Evolutionary conservation across 257 asterid species (phyloP).

Genomic region (Nicotiana noctiflora): DNA sequence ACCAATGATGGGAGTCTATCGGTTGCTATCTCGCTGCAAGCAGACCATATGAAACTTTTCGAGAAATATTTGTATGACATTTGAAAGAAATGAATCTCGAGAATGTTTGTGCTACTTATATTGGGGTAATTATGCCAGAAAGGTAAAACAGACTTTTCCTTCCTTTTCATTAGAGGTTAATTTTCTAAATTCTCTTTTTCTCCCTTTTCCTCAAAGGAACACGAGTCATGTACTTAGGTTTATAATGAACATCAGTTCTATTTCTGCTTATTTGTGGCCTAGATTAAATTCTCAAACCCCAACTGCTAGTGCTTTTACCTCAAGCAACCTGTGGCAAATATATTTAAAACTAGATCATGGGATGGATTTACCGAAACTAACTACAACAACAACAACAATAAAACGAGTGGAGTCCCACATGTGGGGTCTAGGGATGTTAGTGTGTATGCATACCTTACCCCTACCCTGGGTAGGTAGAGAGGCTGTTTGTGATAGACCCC

Average conservation of each 20-base stretch:
- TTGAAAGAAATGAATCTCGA: conserved; percentile 12
- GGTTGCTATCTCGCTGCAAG: conserved; percentile 62
- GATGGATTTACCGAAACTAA: no score
- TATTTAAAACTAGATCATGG: background rate
- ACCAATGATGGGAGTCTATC: conserved; percentile 56
- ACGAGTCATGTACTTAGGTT: background rate
- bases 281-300: background rate
- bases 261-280: background rate
- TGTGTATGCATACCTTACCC: no score
- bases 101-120: background rate
- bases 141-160: background rate
- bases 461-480: no score
- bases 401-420: no score
- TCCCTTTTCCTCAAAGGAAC: background rate
- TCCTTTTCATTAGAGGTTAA: background rate
- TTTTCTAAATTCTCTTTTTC: background rate
- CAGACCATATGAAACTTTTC: conserved; percentile 67
- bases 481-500: no score
- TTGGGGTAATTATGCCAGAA: background rate
- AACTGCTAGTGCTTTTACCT: background rate
- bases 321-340: background rate
- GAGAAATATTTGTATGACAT: conserved; percentile 59
- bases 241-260: background rate
- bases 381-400: no score
- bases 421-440: no score